Conservation (phyloP, 78 protist species). For the Dictyostelium capitatum region DNA sequence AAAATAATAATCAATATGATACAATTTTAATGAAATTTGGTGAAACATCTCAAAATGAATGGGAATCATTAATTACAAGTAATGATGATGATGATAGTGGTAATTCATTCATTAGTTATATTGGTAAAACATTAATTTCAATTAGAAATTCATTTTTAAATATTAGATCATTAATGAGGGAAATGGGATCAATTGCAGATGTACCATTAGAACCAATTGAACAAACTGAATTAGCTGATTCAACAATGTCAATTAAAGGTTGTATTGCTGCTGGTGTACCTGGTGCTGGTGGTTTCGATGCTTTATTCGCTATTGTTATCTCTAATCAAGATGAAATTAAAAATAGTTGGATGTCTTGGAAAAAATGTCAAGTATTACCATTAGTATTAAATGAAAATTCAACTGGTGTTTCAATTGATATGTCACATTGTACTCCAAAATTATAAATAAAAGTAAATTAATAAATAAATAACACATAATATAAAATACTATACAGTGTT, state of each 20-base stretch:
- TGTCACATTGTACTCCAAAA: conserved; percentile 14
- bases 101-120: background rate
- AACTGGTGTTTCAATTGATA: conserved; percentile 45
- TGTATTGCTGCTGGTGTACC: conserved; percentile 89
- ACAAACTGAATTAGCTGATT: conserved; percentile 82
- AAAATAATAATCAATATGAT: background rate
- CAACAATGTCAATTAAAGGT: conserved; percentile 71
- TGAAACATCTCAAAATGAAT: background rate
- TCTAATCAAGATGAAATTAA: conserved; percentile 24
- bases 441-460: background rate
- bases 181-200: conserved; percentile 77
- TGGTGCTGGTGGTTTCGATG: conserved; percentile 93
- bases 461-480: too few species aligned
- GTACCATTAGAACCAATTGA: conserved; percentile 89
- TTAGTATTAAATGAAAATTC: conserved; percentile 57
- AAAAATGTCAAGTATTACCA: conserved; percentile 51
- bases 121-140: background rate
- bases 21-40: background rate
- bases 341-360: conserved; percentile 61
- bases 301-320: conserved; percentile 86
- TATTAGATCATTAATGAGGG: conserved; percentile 59
- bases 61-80: background rate
- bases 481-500: background rate
- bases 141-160: conserved; percentile 10
- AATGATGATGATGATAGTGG: background rate